Percentiles rank a stretch among this genome's conserved stretches.
Conservation (phyloP, 805 yeast genomes). For the Cyberlindnera mrakii region DNA sequence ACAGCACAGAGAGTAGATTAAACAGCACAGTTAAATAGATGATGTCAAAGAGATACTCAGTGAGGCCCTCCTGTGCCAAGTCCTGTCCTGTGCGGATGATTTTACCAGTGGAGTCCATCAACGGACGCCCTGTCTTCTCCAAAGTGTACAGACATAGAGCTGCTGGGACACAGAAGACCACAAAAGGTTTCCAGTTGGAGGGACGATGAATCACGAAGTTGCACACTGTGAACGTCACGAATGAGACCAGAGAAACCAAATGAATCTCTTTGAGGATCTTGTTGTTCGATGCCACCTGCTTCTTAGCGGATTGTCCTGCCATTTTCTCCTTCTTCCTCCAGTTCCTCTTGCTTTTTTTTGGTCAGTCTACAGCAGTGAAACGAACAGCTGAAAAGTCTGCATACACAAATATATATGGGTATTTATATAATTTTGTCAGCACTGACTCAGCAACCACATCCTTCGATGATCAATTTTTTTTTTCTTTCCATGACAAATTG, state of each 20-base stretch:
- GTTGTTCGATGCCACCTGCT: constrained; percentile 38
- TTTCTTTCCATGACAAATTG: too few species aligned
- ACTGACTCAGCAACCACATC: too few species aligned
- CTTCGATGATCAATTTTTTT: too few species aligned
- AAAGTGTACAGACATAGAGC: constrained; percentile 34
- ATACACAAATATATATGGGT: too few species aligned
- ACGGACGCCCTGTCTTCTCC: constrained; percentile 47
- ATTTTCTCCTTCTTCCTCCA: constrained; percentile 21
- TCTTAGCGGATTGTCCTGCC: constrained; percentile 56
- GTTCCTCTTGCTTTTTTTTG: too few species aligned
- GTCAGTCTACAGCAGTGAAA: too few species aligned
- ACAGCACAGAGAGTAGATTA: constrained; percentile 36
- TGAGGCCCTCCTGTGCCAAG: constrained; percentile 40
- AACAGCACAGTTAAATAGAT: constrained; percentile 47
- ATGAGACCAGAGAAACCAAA: constrained; percentile 23
- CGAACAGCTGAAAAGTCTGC: too few species aligned
- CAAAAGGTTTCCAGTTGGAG: constrained; percentile 23
- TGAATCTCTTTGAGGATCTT: constrained; percentile 36
- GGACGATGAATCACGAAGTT: constrained; percentile 32
- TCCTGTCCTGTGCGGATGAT: constrained; percentile 43
- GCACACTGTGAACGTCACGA: constrained; percentile 23
- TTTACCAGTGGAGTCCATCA: constrained; percentile 30
- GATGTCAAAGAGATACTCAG: constrained; percentile 50
- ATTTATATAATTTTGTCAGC: too few species aligned
- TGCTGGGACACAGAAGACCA: constrained; percentile 27